Percentiles rank a stretch among this genome's conserved stretches.
phyloP scores from a whole-genome alignment of 2,329 filamentous ascomycete species.

The Septoria linicola region DNA sequence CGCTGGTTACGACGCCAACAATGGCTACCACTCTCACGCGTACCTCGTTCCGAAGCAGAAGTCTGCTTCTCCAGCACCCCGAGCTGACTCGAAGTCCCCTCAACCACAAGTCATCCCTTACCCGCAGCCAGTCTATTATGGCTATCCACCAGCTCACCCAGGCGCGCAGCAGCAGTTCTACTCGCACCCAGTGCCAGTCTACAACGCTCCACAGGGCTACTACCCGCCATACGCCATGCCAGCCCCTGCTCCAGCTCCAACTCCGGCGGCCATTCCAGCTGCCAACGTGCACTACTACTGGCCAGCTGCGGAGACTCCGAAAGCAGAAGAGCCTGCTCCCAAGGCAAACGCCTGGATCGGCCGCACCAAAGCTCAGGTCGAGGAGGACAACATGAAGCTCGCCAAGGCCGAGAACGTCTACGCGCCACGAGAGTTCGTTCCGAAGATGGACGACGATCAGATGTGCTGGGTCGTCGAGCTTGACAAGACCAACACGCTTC shows the following conservation, averaged over 20 bases:
- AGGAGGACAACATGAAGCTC: slow-evolving; percentile 42
- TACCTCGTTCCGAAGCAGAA: slow-evolving; percentile 29
- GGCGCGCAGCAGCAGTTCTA: slow-evolving; percentile 24
- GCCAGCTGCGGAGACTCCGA: slow-evolving; percentile 13
- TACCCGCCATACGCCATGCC: slow-evolving; percentile 26
- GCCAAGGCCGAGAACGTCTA: slow-evolving; percentile 38
- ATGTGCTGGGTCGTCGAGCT: slow-evolving; percentile 40
- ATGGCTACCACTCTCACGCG: slow-evolving; percentile 31
- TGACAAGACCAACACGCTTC: slow-evolving; percentile 34
- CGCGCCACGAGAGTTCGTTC: slow-evolving; percentile 37
- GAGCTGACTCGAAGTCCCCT: slow-evolving; percentile 16
- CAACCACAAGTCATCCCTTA: slow-evolving; percentile 19
- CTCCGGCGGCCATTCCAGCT: background rate
- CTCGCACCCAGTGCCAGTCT: slow-evolving; percentile 19
- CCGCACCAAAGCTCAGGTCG: slow-evolving; percentile 40
- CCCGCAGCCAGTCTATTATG: slow-evolving; percentile 26
- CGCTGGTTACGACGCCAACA: slow-evolving; percentile 32
- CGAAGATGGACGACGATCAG: slow-evolving; percentile 37
- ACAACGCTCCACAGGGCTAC: slow-evolving; percentile 19
- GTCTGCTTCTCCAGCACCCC: slow-evolving; percentile 20
- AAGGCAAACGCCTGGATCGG: slow-evolving; percentile 36
- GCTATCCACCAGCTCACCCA: slow-evolving; percentile 20
- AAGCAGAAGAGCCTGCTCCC: slow-evolving; percentile 7
- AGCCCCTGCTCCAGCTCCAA: slow-evolving; percentile 14
- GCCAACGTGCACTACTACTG: slow-evolving; percentile 25